Conservation (phyloP, 371 early-diverging fungal species). For the Lichtheimia hyalospora region DNA sequence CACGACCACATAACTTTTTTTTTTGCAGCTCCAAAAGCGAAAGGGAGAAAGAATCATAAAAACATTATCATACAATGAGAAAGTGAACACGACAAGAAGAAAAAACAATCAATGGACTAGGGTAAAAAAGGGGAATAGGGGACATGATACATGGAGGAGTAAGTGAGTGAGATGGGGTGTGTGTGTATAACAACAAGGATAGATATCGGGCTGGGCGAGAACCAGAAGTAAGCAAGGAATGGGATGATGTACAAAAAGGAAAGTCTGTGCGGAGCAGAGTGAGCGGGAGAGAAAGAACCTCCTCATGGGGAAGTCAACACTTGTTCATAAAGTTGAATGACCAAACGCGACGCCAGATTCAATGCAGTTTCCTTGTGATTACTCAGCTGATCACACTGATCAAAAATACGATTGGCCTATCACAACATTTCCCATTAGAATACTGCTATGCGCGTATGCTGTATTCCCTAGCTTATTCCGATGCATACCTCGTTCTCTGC, state of each 20-base stretch:
- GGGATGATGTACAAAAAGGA: neutral
- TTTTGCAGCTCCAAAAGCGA: neutral
- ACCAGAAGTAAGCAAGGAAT: neutral
- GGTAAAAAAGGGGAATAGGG: too few relatives aligned
- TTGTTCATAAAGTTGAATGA: slow-evolving; percentile 47
- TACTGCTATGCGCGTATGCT: neutral
- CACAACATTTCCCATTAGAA: neutral
- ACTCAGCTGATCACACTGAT: slow-evolving; percentile 23
- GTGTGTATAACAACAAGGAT: neutral
- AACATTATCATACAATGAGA: neutral
- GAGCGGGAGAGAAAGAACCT: neutral
- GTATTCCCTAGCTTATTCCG: neutral
- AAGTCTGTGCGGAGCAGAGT: slow-evolving; percentile 3
- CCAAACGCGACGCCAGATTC: slow-evolving; percentile 30
- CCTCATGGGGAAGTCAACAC: slow-evolving; percentile 38
- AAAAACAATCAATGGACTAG: neutral
- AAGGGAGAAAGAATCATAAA: neutral
- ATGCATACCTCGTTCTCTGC: slow-evolving; percentile 18
- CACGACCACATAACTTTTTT: neutral
- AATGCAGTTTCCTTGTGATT: slow-evolving; percentile 34
- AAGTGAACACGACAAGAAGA: neutral
- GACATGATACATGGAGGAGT: too few relatives aligned
- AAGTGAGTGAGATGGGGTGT: neutral
- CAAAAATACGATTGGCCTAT: slow-evolving; percentile 17
- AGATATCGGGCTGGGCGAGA: neutral